Base-by-base conservation (phyloP, 2,329 filamentous ascomycete genomes). In the Leptographium radiaticola region DNA sequence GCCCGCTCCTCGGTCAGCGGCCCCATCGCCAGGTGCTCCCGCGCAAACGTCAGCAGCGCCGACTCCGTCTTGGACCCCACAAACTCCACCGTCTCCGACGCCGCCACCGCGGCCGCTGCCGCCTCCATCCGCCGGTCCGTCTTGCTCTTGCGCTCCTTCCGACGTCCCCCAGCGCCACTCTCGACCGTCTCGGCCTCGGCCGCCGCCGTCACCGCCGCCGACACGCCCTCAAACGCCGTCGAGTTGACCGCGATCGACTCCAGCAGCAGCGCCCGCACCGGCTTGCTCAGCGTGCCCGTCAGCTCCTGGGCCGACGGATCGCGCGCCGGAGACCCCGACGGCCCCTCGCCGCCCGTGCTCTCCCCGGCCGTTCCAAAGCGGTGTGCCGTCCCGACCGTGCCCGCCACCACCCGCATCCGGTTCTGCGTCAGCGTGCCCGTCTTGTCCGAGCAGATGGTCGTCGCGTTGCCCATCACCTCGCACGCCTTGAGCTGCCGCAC, bases 11-110 rank as follows among this genome's bases (percentile, higher is more conserved):
- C 77, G 46, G 72, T 73, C 16, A 88, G 74, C 5, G 78, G 74
- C 3, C 80, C 77, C 79, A 89, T 83, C 16, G 75, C 82, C 7
- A 89, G 72, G 62, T 84, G 73, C 51, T 83, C 78, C 49, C 76
- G 76, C 15, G 83, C 84, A 61, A 87, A 79, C 31, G 81, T 77
- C n/a, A 89, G 74, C 54, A 89, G 68, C 3, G 86, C 84, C 6
- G 84, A 85, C 64, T 89, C 86, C 0, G 86, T 89, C 72, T 89
- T 89, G 62, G 84, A 87, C 47, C 86, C 86, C 59, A 89, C 83
- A 56, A 86, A 89, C 1, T 78, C 79, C 59, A 74, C 73, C 51
- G 39, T 11, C 4, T n/a, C 34, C 10, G 33, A 12, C 8, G 31
- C 12, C 13, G n/a, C 15, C 34, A 15, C 48, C 9, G 18, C 36